These are phyloP conservation scores for Rubia yunnanensis DNA, from an alignment of 257 asterid genomes.

Conservation along the genomic window DNA sequence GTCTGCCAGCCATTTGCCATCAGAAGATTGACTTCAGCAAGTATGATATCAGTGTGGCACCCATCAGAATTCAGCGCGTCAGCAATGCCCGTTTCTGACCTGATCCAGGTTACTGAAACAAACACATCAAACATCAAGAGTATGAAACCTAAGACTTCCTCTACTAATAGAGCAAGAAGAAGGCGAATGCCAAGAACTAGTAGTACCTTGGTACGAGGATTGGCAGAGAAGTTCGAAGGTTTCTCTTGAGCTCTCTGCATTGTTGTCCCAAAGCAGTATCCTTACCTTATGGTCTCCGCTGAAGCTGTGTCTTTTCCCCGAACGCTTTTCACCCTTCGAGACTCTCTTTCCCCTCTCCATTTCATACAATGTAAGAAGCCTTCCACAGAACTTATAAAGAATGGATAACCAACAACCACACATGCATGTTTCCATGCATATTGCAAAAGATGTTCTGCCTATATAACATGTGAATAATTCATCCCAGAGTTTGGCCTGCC, in stretches of 20 bases:
- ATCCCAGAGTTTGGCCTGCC: constrained; percentile 27
- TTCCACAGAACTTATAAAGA: not conserved
- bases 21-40: constrained; percentile 42
- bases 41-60: constrained; percentile 41
- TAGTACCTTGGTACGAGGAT: constrained; percentile 52
- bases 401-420: constrained; percentile 13
- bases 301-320: not conserved
- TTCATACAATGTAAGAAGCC: constrained; percentile 1
- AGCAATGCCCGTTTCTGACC: constrained; percentile 33
- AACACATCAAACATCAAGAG: not conserved
- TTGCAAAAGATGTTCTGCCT: not conserved
- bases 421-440: constrained; percentile 15
- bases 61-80: constrained; percentile 40
- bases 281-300: constrained; percentile 26
- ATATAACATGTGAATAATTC: constrained; percentile 9
- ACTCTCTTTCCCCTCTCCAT: constrained; percentile 23
- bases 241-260: constrained; percentile 46
- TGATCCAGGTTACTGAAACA: constrained; percentile 45
- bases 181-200: not conserved
- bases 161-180: not conserved
- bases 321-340: constrained; percentile 5
- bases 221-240: constrained; percentile 36
- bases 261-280: constrained; percentile 36
- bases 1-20: constrained; percentile 44
- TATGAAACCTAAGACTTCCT: not conserved